phyloP scores from a whole-genome alignment of 371 early-diverging fungal genomes.

The Mucor mucedo region DNA sequence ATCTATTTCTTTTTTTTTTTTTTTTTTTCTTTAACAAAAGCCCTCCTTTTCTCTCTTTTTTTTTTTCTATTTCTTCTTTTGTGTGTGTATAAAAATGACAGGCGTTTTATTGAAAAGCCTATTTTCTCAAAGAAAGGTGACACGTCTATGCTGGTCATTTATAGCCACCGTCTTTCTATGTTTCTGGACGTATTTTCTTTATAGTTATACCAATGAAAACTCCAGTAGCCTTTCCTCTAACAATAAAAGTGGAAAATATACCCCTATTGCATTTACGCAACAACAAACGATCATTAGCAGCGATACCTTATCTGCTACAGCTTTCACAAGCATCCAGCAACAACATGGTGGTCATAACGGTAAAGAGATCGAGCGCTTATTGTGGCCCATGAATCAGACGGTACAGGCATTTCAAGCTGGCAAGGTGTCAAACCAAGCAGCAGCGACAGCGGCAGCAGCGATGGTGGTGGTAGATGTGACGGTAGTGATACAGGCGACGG shows the following conservation, averaged over 20 bases:
- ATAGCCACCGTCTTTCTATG: background rate
- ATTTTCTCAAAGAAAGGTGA: constrained; percentile 13
- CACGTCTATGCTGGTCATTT: constrained; percentile 7
- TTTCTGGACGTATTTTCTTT: constrained; percentile 19
- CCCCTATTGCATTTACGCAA: background rate
- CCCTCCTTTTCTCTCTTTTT: background rate
- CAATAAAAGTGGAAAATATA: background rate
- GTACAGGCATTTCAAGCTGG: too few relatives aligned
- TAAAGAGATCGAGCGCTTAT: background rate
- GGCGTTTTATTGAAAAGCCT: background rate
- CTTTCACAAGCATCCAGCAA: background rate
- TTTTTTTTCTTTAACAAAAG: background rate
- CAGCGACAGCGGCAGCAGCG: too few relatives aligned
- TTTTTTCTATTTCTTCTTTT: background rate
- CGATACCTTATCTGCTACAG: background rate
- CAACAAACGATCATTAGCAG: background rate
- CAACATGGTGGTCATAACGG: background rate
- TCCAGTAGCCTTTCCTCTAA: background rate
- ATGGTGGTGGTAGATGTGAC: background rate
- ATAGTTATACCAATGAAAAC: constrained; percentile 3
- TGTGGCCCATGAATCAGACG: too few relatives aligned
- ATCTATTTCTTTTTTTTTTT: background rate
- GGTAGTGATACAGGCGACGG: background rate
- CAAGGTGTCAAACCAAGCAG: too few relatives aligned
- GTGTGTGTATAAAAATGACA: background rate